Evolutionary conservation across 1,284 basidiomycete genomes (phyloP).

Genomic region (Cutaneotrichosporon spelunceum): DNA sequence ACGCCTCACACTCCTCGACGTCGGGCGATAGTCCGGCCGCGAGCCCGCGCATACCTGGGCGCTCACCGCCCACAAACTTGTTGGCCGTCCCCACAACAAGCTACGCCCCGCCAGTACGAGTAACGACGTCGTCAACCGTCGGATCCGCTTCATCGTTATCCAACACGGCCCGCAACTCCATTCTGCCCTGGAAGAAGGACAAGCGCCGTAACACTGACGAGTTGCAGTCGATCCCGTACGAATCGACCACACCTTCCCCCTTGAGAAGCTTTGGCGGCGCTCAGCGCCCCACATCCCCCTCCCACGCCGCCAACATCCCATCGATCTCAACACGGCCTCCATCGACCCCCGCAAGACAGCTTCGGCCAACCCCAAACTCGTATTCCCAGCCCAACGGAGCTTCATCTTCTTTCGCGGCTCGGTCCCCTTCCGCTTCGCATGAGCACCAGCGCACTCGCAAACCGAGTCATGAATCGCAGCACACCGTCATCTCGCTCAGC

Average conservation of each 20-base stretch:
- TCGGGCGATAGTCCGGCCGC: not conserved
- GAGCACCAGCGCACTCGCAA: not conserved
- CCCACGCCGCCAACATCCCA: not conserved
- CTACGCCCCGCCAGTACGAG: not conserved
- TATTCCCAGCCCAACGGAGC: not conserved
- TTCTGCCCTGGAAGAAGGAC: conserved; percentile 11
- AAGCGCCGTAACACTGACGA: not conserved
- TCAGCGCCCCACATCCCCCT: not conserved
- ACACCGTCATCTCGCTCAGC: conserved; percentile 20
- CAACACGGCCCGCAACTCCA: not conserved
- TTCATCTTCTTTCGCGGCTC: not conserved
- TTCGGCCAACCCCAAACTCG: not conserved
- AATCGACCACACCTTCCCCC: not conserved
- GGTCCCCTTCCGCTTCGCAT: not conserved
- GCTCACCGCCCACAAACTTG: conserved; percentile 8
- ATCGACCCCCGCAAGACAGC: not conserved
- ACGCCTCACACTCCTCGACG: not conserved
- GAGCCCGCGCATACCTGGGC: conserved; percentile 1
- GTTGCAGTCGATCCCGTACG: conserved; percentile 7
- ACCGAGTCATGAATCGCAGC: conserved; percentile 7
- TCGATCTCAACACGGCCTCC: not conserved
- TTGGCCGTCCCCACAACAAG: not conserved
- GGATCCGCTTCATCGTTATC: not conserved
- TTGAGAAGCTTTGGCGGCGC: not conserved
- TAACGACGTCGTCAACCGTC: not conserved